Evolutionary conservation across 495 filamentous ascomycete species (phyloP).

Genomic region (Wilcoxina mikolae): DNA sequence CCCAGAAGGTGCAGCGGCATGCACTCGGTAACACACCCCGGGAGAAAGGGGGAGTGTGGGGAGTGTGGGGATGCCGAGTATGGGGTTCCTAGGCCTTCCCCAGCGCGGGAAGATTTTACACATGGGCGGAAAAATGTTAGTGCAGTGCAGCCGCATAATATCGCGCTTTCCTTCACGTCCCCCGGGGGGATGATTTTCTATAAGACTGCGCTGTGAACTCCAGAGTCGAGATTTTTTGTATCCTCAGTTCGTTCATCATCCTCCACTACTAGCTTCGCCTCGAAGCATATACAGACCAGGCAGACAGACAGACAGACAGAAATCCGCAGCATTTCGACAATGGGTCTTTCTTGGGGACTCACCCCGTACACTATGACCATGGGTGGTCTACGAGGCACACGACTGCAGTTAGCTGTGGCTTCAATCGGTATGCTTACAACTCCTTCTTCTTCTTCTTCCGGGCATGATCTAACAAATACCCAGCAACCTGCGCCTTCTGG

Average conservation of each 20-base stretch:
- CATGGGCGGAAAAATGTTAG: background rate
- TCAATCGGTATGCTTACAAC: slow-evolving; percentile 1
- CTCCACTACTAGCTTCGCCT: background rate
- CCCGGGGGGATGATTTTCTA: background rate
- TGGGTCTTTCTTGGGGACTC: background rate
- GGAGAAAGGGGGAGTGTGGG: background rate
- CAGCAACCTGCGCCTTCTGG: slow-evolving; percentile 5
- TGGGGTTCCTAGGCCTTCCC: background rate
- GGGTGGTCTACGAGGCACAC: background rate
- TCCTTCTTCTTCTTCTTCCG: background rate
- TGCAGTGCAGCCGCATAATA: background rate
- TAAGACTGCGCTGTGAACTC: background rate
- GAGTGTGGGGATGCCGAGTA: background rate
- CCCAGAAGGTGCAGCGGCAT: background rate
- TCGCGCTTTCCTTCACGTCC: background rate
- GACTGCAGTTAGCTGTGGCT: slow-evolving; percentile 5
- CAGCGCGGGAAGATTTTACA: background rate
- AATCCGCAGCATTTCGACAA: background rate
- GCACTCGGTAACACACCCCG: background rate
- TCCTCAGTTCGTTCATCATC: background rate
- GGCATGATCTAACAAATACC: background rate
- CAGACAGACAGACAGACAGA: background rate
- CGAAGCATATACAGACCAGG: background rate
- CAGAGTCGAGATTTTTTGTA: background rate
- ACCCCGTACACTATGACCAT: slow-evolving; percentile 9